A percentile compares a stretch with the other conserved stretches of the same genome.
These are phyloP conservation scores for Puccinia coronata DNA, from an alignment of 1,284 basidiomycete genomes.

Conservation along the genomic window DNA sequence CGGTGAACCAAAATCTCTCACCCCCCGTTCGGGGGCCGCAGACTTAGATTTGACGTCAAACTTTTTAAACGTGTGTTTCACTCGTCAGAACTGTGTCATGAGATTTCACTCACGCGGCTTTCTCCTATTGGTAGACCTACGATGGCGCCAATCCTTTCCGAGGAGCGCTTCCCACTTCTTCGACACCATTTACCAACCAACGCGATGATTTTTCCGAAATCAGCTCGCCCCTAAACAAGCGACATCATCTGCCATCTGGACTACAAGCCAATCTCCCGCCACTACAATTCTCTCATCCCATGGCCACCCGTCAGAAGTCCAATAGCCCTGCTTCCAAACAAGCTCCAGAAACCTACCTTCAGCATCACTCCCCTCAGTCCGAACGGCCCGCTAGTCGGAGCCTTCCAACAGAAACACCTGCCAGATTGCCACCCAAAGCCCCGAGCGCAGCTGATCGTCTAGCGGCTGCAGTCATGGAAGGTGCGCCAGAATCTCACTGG, in stretches of 20 bases:
- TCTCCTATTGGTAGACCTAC: background rate
- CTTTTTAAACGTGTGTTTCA: background rate
- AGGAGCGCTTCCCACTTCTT: slow-evolving; percentile 14
- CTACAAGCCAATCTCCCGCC: slow-evolving; percentile 2
- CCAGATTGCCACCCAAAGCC: slow-evolving; percentile 12
- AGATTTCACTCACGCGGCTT: background rate
- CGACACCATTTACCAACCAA: slow-evolving; percentile 22
- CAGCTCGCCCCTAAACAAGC: slow-evolving; percentile 37
- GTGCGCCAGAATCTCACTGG: slow-evolving; percentile 41
- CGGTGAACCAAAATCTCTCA: background rate
- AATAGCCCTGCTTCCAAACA: slow-evolving; percentile 1
- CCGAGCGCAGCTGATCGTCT: slow-evolving; percentile 36
- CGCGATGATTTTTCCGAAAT: slow-evolving; percentile 19
- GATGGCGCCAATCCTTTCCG: slow-evolving; percentile 12
- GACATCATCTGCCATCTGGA: slow-evolving; percentile 1
- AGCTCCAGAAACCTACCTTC: background rate
- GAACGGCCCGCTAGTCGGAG: background rate
- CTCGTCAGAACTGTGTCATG: background rate
- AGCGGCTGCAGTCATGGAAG: slow-evolving; percentile 48
- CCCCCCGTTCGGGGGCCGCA: background rate
- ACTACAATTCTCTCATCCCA: slow-evolving; percentile 7
- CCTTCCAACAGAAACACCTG: slow-evolving; percentile 8
- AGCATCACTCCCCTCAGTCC: background rate
- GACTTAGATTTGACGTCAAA: slow-evolving; percentile 2
- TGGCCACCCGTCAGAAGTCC: background rate